phyloP scores from a whole-genome alignment of 176 grass and related monocot species.

The Triticum dicoccoides region DNA sequence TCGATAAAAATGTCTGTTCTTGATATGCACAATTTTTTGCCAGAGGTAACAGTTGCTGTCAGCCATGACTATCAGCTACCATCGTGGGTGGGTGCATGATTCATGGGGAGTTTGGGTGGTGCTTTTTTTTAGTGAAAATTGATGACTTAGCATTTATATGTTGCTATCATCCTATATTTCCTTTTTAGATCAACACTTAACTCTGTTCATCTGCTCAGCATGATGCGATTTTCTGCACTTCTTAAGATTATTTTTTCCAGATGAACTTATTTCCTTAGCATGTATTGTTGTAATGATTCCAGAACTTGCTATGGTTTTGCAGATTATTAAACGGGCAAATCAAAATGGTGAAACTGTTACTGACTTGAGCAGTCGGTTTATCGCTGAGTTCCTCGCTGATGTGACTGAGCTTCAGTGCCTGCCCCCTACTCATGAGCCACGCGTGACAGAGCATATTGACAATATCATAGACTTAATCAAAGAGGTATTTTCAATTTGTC shows the following conservation, averaged over 20 bases:
- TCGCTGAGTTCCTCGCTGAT: conserved; percentile 74
- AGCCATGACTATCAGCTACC: neutral
- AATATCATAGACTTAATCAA: conserved; percentile 82
- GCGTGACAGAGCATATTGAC: conserved; percentile 83
- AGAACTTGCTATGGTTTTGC: conserved; percentile 27
- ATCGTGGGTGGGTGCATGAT: neutral
- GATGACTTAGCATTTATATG: neutral
- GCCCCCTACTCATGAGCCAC: conserved; percentile 68
- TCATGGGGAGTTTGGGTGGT: neutral
- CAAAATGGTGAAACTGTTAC: conserved; percentile 63
- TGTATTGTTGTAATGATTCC: conserved; percentile 12
- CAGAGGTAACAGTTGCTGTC: neutral
- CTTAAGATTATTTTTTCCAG: neutral
- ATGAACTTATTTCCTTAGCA: neutral
- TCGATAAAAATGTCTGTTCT: neutral
- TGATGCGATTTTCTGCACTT: neutral
- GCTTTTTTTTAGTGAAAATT: neutral
- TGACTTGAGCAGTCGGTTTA: conserved; percentile 64
- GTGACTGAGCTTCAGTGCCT: conserved; percentile 73
- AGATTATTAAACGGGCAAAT: conserved; percentile 94
- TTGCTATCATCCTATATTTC: neutral
- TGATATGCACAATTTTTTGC: neutral
- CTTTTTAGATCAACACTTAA: neutral
- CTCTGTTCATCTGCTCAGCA: neutral
- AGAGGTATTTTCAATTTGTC: conserved; percentile 45